Percentiles rank a stretch among this genome's conserved stretches.
phyloP scores from a whole-genome alignment of 1,139 yeast species.

The Lodderomyces theae region DNA sequence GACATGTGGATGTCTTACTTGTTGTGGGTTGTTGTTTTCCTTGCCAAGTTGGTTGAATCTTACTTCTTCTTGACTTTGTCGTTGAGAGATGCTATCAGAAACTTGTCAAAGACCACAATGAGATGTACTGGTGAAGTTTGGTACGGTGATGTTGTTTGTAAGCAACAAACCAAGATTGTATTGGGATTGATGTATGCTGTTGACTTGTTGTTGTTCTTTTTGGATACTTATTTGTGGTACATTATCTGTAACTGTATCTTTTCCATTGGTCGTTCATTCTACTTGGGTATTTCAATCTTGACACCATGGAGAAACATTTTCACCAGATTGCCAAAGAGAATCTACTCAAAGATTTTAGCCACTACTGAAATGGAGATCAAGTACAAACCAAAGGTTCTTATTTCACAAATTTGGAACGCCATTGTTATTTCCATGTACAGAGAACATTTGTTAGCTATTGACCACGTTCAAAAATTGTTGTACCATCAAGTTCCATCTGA shows the following conservation, averaged over 20 bases:
- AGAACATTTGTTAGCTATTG: slow-evolving; percentile 95
- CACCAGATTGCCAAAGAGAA: slow-evolving; percentile 96
- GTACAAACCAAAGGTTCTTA: slow-evolving; percentile 96
- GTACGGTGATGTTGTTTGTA: slow-evolving; percentile 74
- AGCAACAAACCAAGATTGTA: slow-evolving; percentile 81
- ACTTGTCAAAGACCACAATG: slow-evolving; percentile 45
- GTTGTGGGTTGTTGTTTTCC: slow-evolving; percentile 84
- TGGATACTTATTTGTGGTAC: slow-evolving; percentile 99
- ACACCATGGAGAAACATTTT: slow-evolving; percentile 99
- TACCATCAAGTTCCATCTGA: slow-evolving; percentile 98
- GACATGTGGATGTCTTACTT: slow-evolving; percentile 97
- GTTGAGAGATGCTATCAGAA: slow-evolving; percentile 90
- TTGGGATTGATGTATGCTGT: slow-evolving; percentile 90
- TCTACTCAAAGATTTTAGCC: slow-evolving; percentile 93
- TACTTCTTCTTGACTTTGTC: slow-evolving; percentile 90
- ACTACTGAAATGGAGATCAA: slow-evolving; percentile 99
- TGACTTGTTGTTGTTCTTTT: slow-evolving; percentile 90
- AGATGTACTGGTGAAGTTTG: slow-evolving; percentile 81
- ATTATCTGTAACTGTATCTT: slow-evolving; percentile 90
- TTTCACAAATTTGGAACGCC: slow-evolving; percentile 98
- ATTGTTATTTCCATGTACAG: slow-evolving; percentile 97
- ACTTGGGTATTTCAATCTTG: slow-evolving; percentile 95
- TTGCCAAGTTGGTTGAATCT: slow-evolving; percentile 86
- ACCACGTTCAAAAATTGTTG: slow-evolving; percentile 93
- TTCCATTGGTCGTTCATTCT: slow-evolving; percentile 96